phyloP scores from a whole-genome alignment of 495 filamentous ascomycete genomes.

The Xylaria longipes region DNA sequence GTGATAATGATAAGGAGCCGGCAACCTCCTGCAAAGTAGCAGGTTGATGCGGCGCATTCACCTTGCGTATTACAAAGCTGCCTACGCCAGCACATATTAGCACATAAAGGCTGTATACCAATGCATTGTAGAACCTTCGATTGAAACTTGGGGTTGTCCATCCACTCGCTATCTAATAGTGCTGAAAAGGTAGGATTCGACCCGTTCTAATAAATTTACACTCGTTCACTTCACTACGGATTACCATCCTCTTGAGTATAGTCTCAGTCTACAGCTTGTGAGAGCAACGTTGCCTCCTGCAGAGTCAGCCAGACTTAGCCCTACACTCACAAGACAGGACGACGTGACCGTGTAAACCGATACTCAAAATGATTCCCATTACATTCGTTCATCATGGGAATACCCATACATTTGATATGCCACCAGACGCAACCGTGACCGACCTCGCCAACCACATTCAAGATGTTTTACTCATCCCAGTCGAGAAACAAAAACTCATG shows the following conservation, averaged over 20 bases:
- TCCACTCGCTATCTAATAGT: not conserved
- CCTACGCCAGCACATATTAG: slow-evolving; percentile 10
- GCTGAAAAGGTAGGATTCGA: slow-evolving; percentile 24
- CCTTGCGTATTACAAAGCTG: slow-evolving; percentile 41
- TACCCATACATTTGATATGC: slow-evolving; percentile 50
- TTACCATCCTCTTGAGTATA: not conserved
- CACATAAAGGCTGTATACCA: slow-evolving; percentile 1
- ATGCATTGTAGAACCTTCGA: slow-evolving; percentile 41
- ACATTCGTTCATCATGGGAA: slow-evolving; percentile 65
- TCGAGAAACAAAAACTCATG: slow-evolving; percentile 76
- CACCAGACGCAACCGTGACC: slow-evolving; percentile 56
- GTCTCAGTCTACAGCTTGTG: not conserved
- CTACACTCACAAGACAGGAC: not conserved
- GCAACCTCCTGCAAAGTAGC: not conserved
- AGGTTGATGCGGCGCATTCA: too few relatives aligned
- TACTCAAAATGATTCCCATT: slow-evolving; percentile 44
- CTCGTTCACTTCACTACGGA: not conserved
- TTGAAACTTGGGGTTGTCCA: not conserved
- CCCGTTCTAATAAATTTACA: slow-evolving; percentile 7
- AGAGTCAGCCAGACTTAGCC: not conserved
- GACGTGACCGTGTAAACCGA: not conserved
- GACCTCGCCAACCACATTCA: slow-evolving; percentile 68
- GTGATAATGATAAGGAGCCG: slow-evolving; percentile 17
- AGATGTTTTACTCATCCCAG: slow-evolving; percentile 64
- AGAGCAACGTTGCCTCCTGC: not conserved